These are phyloP conservation scores for Flaveria robusta DNA, from an alignment of 129 eudicot genomes.

Conservation along the genomic window DNA sequence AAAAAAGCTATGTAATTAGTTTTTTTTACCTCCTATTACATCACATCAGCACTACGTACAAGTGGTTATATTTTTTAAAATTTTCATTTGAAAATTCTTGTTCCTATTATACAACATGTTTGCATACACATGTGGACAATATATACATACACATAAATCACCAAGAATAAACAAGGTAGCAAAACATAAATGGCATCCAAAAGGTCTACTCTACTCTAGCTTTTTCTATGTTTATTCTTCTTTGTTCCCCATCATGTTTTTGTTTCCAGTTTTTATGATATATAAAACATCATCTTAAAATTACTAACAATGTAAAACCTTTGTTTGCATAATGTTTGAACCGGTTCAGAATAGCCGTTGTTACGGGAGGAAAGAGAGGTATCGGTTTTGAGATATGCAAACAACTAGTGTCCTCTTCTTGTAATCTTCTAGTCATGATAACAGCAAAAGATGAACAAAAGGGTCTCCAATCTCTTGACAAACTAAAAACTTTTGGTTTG, in stretches of 20 bases:
- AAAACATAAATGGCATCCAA: constrained; percentile 25
- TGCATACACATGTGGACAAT: too few species aligned
- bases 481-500: constrained; percentile 25
- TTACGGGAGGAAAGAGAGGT: constrained; percentile 37
- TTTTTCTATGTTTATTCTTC: neutral
- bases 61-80: too few species aligned
- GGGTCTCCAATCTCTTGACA: constrained; percentile 32
- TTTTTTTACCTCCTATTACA: too few species aligned
- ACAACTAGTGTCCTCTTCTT: constrained; percentile 22
- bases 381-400: constrained; percentile 34
- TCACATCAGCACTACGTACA: too few species aligned
- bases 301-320: constrained; percentile 6
- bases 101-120: too few species aligned
- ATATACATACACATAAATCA: neutral
- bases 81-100: too few species aligned
- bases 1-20: too few species aligned
- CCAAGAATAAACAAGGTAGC: neutral
- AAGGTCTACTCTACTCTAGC: constrained; percentile 20
- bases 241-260: constrained; percentile 11
- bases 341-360: constrained; percentile 28
- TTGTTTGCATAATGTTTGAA: constrained; percentile 5
- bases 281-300: neutral
- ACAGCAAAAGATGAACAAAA: constrained; percentile 33
- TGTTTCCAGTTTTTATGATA: constrained; percentile 4
- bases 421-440: constrained; percentile 22